These are phyloP conservation scores for Pichia cephalocereana DNA, from an alignment of 805 yeast species.

Conservation along the genomic window DNA sequence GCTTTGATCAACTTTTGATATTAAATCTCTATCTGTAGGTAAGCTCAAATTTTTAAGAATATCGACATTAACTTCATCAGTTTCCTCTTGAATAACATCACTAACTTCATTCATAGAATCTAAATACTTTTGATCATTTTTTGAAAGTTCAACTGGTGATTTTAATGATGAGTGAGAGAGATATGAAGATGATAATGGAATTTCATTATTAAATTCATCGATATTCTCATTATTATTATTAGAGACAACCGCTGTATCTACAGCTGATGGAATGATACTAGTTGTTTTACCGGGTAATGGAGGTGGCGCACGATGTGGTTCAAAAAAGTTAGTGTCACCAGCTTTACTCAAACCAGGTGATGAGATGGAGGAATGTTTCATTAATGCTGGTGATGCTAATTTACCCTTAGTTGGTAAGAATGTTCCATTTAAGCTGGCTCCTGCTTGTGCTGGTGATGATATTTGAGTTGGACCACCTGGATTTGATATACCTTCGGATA, in stretches of 20 bases:
- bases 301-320: slow-evolving; percentile 9
- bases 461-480: slow-evolving; percentile 14
- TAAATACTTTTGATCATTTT: not conserved
- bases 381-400: not conserved
- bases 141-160: slow-evolving; percentile 3
- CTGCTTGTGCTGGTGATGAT: slow-evolving; percentile 11
- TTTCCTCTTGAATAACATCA: slow-evolving; percentile 2
- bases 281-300: slow-evolving; percentile 4
- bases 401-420: not conserved
- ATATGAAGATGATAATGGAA: not conserved
- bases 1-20: slow-evolving; percentile 2
- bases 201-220: not conserved
- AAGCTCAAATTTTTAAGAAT: not conserved
- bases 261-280: not conserved
- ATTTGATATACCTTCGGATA: slow-evolving; percentile 16
- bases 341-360: not conserved
- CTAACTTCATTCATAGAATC: not conserved
- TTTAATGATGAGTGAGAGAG: not conserved
- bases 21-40: not conserved
- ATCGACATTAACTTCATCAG: slow-evolving; percentile 2
- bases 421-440: not conserved
- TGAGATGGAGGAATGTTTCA: not conserved
- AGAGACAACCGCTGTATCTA: not conserved
- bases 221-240: not conserved
- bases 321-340: not conserved